Conservation (phyloP, 2,329 filamentous ascomycete genomes). For the Ceratocystis huliohia region DNA sequence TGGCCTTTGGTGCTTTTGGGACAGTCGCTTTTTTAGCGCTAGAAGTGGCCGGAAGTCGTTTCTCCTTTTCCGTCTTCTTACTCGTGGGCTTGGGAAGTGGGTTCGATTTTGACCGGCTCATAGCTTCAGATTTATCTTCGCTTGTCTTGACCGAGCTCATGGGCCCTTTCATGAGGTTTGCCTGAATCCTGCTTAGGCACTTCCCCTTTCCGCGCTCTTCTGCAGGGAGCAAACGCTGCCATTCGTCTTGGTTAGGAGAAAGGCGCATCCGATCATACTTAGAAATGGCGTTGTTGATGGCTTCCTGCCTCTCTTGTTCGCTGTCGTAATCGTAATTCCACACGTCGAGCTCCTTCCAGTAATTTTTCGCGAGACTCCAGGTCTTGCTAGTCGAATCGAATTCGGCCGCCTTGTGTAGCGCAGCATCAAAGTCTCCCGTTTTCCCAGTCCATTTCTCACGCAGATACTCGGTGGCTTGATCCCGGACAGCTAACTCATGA, state of each 20-base stretch:
- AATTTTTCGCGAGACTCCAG: conserved; percentile 42
- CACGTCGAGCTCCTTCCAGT: conserved; percentile 52
- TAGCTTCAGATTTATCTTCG: conserved; percentile 27
- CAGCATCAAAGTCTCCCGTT: conserved; percentile 41
- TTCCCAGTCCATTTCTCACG: conserved; percentile 39
- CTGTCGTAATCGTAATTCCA: conserved; percentile 47
- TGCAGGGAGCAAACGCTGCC: conserved; percentile 47
- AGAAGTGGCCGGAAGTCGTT: conserved; percentile 34
- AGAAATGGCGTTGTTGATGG: conserved; percentile 48
- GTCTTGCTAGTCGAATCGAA: conserved; percentile 37
- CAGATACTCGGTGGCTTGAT: conserved; percentile 39
- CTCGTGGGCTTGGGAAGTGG: conserved; percentile 42
- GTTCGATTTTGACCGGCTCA: conserved; percentile 41
- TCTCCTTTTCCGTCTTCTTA: conserved; percentile 43
- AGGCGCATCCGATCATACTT: conserved; percentile 48
- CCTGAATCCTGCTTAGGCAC: conserved; percentile 49
- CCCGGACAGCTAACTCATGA: conserved; percentile 46
- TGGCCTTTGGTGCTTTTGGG: conserved; percentile 22
- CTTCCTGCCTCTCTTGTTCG: conserved; percentile 43
- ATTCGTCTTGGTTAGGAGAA: conserved; percentile 43
- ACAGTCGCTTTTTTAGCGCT: conserved; percentile 25
- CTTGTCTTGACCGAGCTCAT: conserved; percentile 28
- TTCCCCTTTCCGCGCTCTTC: conserved; percentile 47
- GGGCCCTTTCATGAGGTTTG: conserved; percentile 42
- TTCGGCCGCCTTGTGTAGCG: conserved; percentile 47